Evolutionary conservation across 208 protist genomes (phyloP), one percentile per base, ranked within the genome.

Genomic region (Leishmania major): DNA sequence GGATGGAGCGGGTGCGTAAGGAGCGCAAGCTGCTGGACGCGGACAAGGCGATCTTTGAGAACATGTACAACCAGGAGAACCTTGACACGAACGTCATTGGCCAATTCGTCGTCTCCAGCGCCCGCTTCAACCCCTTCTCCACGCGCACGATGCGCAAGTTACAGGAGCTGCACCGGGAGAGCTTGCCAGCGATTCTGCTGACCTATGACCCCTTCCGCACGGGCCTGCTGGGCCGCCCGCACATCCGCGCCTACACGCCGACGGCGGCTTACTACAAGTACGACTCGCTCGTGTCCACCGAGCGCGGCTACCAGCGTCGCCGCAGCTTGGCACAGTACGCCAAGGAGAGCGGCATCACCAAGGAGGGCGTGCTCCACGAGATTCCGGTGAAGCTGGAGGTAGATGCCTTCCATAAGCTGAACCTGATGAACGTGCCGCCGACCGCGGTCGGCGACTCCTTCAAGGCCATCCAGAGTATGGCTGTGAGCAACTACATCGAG

Each of bases 191-290:
- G n/a, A 85, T 96, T 60, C 80, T 96, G n/a, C 62, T 96, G 37
- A 86, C 80, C 49, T 96, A 93, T 85, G 92, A 96, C 71, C 91
- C 90, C 8, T 90, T 93, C 80, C 89, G 91, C 75, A 94, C 92
- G 31, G 80, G 81, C 71, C 72, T 91, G 64, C 88, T 94, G 73
- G 92, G 92, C 19, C 83, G 86, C 43, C 84, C 90, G 67, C 89
- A 89, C 83, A 82, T 96, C 47, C 87, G 87, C n/a, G 92, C 91
- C 74, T 96, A 88, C 82, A 88, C 88, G 49, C 89, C 88, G 11
- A 94, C 92, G 40, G 81, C 71, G 35, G 87, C 87, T 72, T 94
- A 91, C 72, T 70, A 93, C 55, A 85, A 89, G 62, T 93, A 93
- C 57, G 82, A 92, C 66, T 51, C 77, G 53, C 59, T 78, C 0